Evolutionary conservation across 2,329 filamentous ascomycete genomes (phyloP).

Genomic region (Blastomyces emzantsi): DNA sequence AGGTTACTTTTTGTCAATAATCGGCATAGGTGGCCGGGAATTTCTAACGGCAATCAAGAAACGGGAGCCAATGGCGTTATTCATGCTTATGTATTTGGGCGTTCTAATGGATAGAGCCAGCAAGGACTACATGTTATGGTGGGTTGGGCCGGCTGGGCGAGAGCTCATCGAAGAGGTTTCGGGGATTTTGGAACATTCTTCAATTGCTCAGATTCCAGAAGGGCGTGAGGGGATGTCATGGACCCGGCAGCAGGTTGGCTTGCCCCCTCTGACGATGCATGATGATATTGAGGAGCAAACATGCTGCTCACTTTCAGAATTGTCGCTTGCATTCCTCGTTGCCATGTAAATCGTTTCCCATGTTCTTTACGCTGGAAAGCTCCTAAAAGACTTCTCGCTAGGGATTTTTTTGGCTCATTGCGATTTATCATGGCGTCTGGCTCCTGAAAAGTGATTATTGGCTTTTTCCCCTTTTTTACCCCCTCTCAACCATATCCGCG

Average conservation of each 20-base stretch:
- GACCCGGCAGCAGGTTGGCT: conserved; percentile 20
- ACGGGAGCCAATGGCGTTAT: conserved; percentile 12
- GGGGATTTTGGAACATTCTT: conserved; percentile 19
- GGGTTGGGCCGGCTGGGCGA: conserved; percentile 10
- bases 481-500: neutral
- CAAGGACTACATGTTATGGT: conserved; percentile 11
- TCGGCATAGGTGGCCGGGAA: conserved; percentile 23
- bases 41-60: conserved; percentile 26
- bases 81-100: conserved; percentile 16
- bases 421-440: neutral
- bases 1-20: conserved; percentile 27
- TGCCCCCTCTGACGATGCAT: conserved; percentile 11
- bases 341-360: neutral
- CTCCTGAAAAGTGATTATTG: neutral
- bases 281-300: neutral
- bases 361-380: neutral
- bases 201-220: conserved; percentile 16
- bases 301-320: neutral
- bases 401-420: neutral
- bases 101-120: conserved; percentile 10
- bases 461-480: too few relatives aligned
- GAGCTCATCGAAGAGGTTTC: conserved; percentile 19
- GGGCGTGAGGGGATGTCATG: conserved; percentile 23
- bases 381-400: neutral
- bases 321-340: neutral